Evolutionary conservation across 805 yeast genomes (phyloP).

Genomic region (Candida lessepsii): DNA sequence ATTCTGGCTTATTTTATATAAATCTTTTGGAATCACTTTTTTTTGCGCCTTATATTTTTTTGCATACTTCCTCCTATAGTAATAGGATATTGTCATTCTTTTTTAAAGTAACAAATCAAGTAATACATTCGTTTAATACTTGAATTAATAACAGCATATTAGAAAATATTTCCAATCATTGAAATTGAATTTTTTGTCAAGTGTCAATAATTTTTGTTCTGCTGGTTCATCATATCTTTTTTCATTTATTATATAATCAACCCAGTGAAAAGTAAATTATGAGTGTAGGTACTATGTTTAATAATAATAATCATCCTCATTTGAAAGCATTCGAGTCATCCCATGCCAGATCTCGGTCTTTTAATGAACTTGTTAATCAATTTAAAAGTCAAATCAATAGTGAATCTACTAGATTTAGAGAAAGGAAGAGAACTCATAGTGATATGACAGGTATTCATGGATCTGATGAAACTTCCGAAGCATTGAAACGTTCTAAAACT

Average conservation of each 20-base stretch:
- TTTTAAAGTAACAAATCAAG: background rate
- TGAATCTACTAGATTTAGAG: conserved; percentile 13
- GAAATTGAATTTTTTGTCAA: background rate
- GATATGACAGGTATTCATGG: conserved; percentile 15
- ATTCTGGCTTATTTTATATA: conserved; percentile 2
- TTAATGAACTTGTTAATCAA: conserved; percentile 30
- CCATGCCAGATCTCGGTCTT: conserved; percentile 35
- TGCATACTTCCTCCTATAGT: conserved; percentile 1
- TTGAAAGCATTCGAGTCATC: conserved; percentile 19
- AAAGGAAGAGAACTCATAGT: conserved; percentile 24
- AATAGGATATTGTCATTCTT: conserved; percentile 3
- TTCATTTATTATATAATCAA: background rate
- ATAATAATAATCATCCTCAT: conserved; percentile 31
- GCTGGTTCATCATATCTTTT: conserved; percentile 8
- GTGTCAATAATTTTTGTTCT: background rate
- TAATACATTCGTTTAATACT: conserved; percentile 6
- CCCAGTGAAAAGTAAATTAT: conserved; percentile 15
- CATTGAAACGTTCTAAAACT: conserved; percentile 41
- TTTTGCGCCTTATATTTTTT: background rate
- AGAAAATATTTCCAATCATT: background rate
- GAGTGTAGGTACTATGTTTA: conserved; percentile 34
- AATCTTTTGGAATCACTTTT: background rate
- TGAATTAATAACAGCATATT: conserved; percentile 1
- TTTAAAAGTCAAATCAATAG: conserved; percentile 22
- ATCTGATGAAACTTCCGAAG: conserved; percentile 11